Evolutionary conservation across 1,284 basidiomycete genomes (phyloP).

Genomic region (Coriolopsis trogii): DNA sequence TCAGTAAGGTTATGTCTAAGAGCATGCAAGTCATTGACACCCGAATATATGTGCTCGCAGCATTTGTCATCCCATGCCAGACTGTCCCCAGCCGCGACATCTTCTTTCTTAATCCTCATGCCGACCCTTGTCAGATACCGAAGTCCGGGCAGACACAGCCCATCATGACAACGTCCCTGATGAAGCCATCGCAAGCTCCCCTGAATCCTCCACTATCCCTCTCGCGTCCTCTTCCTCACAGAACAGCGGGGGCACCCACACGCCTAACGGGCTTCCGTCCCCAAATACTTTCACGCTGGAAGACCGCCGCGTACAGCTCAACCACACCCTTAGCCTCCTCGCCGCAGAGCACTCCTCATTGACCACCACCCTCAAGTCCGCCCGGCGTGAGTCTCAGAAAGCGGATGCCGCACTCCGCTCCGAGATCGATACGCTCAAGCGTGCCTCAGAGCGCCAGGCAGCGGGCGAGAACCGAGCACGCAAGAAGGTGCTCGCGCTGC

Average conservation of each 20-base stretch:
- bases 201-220: slow-evolving; percentile 18
- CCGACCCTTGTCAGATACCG: slow-evolving; percentile 14
- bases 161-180: slow-evolving; percentile 14
- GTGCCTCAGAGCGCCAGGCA: slow-evolving; percentile 70
- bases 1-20: too few species aligned
- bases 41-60: too few species aligned
- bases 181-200: slow-evolving; percentile 10
- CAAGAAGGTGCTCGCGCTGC: slow-evolving; percentile 76
- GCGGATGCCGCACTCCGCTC: slow-evolving; percentile 70
- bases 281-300: slow-evolving; percentile 44
- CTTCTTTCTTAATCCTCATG: neutral
- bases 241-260: slow-evolving; percentile 9
- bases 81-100: too few species aligned
- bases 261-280: slow-evolving; percentile 5
- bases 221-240: slow-evolving; percentile 12
- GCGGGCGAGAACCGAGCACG: slow-evolving; percentile 66
- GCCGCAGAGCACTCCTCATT: slow-evolving; percentile 64
- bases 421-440: slow-evolving; percentile 76
- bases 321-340: slow-evolving; percentile 56
- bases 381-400: slow-evolving; percentile 74
- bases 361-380: slow-evolving; percentile 62
- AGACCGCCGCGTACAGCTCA: slow-evolving; percentile 63
- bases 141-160: slow-evolving; percentile 18
- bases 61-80: too few species aligned
- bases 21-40: too few species aligned